Evolutionary conservation across 169 alveolate species (phyloP), one percentile per base, ranked within the genome.

Genomic region (Theileria sp.): DNA sequence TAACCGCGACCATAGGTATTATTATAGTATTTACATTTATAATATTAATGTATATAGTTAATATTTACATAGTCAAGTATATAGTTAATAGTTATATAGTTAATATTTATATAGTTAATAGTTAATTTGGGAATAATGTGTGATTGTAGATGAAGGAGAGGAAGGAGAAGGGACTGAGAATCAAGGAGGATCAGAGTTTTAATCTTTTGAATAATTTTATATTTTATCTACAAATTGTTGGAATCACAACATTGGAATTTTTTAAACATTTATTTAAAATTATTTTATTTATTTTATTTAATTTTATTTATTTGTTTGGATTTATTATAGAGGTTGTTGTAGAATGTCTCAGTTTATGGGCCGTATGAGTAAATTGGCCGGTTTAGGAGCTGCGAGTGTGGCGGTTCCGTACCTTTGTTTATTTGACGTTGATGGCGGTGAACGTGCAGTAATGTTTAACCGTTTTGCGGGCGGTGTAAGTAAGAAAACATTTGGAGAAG

Each of bases 361-460:
- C 17, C 86, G 87, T 70, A 58, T 94, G 50, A 93, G 92, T 19
- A 79, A 92, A 71, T 75, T 88, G 32, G 93, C 96, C 74, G 84
- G 91, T 25, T 81, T 90, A 21, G 85, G 92, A 30, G 97, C 96
- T 26, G 80, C 93, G 30, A 71, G 87, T 28, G 93, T 94, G 49
- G 73, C 91, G 51, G 86, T 94, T 34, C 96, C 96, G 15, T 85
- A 79, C 80, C 84, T 94, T 21, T 94, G 94, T 58, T 86, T 94
- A 75, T 94, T 91, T 58, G 95, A 92, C 76, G 97, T 97, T 23
- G 99, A 97, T 87, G 99, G 98, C 50, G 99, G 99, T 13, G 95
- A 97, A 86, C 86, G 98, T 65, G 97, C 97, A 54, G 95, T 97
- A 44, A 94, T 97, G 95, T 97, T 96, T 87, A 96, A 95, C 87